Conservation (phyloP, 192 early-diverging fungal species). For the Coemansia sp. region DNA sequence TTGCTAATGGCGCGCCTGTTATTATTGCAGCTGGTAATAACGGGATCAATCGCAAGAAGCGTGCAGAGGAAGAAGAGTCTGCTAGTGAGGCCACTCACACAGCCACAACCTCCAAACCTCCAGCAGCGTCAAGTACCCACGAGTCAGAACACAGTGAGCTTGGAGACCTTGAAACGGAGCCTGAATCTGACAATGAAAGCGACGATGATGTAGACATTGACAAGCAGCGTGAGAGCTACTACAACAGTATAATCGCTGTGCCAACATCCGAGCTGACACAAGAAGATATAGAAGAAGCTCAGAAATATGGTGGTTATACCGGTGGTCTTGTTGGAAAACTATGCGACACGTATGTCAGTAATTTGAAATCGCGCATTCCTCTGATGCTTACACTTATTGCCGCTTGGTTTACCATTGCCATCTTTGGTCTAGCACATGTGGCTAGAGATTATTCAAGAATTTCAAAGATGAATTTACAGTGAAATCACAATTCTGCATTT, state of each 20-base stretch:
- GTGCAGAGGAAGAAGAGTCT: neutral
- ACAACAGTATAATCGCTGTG: conserved; percentile 8
- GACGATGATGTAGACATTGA: conserved; percentile 6
- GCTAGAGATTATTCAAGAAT: conserved; percentile 18
- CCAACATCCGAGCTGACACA: conserved; percentile 23
- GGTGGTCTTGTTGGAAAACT: conserved; percentile 48
- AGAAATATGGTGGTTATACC: conserved; percentile 48
- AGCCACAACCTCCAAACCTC: neutral
- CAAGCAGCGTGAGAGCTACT: neutral
- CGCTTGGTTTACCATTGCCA: conserved; percentile 40
- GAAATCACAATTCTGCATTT: conserved; percentile 6
- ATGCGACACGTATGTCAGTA: conserved; percentile 32
- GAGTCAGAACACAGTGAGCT: neutral
- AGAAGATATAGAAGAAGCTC: conserved; percentile 31
- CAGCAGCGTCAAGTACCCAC: neutral
- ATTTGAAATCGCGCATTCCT: conserved; percentile 31
- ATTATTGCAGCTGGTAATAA: conserved; percentile 8
- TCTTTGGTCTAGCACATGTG: conserved; percentile 33
- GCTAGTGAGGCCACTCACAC: neutral
- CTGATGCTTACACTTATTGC: conserved; percentile 35
- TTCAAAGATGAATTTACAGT: conserved; percentile 17
- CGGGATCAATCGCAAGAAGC: conserved; percentile 7
- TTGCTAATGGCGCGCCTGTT: neutral
- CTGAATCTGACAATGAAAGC: neutral
- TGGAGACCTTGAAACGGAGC: neutral